A percentile compares a stretch with the other conserved stretches of the same genome.
Evolutionary conservation across 2,329 filamentous ascomycete genomes (phyloP).

Genomic region (Cercospora citrullina): DNA sequence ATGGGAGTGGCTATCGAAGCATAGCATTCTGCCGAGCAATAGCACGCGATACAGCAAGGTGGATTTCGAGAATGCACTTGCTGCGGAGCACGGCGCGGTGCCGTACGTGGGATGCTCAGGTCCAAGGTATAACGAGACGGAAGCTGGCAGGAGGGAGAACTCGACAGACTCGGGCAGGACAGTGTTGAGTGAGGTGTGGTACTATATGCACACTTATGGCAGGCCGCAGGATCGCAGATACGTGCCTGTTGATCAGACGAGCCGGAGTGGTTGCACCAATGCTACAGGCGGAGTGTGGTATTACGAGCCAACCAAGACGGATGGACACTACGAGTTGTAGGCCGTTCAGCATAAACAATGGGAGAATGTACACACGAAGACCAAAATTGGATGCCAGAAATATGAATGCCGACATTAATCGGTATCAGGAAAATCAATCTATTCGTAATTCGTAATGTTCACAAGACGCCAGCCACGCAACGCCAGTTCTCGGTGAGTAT

Average conservation of each 20-base stretch:
- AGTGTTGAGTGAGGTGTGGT: constrained; percentile 64
- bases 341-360: background rate
- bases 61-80: constrained; percentile 55
- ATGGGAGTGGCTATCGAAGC: constrained; percentile 58
- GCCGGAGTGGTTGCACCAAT: constrained; percentile 58
- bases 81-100: constrained; percentile 52
- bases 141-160: constrained; percentile 52
- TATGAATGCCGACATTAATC: too few species aligned
- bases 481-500: background rate
- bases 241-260: constrained; percentile 51
- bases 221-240: constrained; percentile 55
- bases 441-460: too few species aligned
- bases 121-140: constrained; percentile 61
- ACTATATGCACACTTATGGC: constrained; percentile 63
- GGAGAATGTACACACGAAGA: background rate
- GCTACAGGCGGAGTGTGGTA: constrained; percentile 56
- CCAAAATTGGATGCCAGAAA: background rate
- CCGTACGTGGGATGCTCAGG: constrained; percentile 65
- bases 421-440: too few species aligned
- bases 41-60: constrained; percentile 56
- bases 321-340: constrained; percentile 7
- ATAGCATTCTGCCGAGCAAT: constrained; percentile 60
- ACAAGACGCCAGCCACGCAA: background rate
- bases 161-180: constrained; percentile 58
- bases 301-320: constrained; percentile 48